A percentile compares a stretch with the other conserved stretches of the same genome.
These are phyloP conservation scores for Anastatica hierochuntica DNA, from an alignment of 345 rosid genomes.

Conservation along the genomic window DNA sequence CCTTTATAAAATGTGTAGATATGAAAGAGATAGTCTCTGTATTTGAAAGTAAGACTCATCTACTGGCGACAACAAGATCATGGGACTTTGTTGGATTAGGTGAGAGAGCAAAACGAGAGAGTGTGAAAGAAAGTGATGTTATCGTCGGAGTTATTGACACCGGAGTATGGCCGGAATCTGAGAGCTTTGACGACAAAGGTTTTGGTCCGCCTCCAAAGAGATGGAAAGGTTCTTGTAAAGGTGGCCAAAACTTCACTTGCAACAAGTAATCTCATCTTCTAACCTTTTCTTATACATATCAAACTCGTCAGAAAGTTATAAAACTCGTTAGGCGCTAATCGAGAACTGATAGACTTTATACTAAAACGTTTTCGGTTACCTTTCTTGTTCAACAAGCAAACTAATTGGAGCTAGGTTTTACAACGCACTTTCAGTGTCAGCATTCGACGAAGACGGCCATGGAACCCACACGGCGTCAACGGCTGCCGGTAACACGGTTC, in stretches of 20 bases:
- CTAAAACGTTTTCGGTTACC: not conserved
- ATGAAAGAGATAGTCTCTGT: slow-evolving; percentile 20
- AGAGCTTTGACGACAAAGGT: slow-evolving; percentile 39
- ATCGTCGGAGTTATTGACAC: slow-evolving; percentile 35
- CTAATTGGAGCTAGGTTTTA: slow-evolving; percentile 25
- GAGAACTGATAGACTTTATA: no score
- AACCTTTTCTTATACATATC: not conserved
- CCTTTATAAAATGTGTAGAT: slow-evolving; percentile 11
- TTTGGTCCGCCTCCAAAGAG: slow-evolving; percentile 41
- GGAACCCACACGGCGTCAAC: slow-evolving; percentile 27
- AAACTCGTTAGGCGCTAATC: no score
- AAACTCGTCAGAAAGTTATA: not conserved
- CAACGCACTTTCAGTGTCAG: not conserved
- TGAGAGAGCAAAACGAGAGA: not conserved
- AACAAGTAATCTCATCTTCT: slow-evolving; percentile 31
- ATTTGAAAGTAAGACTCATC: slow-evolving; percentile 12
- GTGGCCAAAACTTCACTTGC: slow-evolving; percentile 41
- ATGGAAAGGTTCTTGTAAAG: slow-evolving; percentile 40
- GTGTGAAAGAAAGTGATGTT: slow-evolving; percentile 21
- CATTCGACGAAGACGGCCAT: slow-evolving; percentile 19
- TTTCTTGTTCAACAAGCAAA: slow-evolving; percentile 12
- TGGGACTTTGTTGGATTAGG: slow-evolving; percentile 30
- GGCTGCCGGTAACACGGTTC: slow-evolving; percentile 7
- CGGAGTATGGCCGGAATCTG: slow-evolving; percentile 46
- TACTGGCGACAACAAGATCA: slow-evolving; percentile 30